Conservation (phyloP, 1,139 yeast species). For the Blastobotrys buckinghamii region DNA sequence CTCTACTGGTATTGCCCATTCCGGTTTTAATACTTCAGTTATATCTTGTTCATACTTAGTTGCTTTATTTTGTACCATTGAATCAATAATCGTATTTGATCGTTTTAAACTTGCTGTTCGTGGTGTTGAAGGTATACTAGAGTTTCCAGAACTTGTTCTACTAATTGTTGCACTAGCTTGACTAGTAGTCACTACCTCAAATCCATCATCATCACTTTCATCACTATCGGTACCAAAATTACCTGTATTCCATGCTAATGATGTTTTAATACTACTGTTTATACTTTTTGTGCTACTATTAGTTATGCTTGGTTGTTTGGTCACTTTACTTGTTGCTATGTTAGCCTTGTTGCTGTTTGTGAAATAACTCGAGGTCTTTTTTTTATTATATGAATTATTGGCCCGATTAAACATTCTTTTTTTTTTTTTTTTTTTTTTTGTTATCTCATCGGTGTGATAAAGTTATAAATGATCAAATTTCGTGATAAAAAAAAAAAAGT, state of each 20-base stretch:
- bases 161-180: too few relatives aligned
- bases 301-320: too few relatives aligned
- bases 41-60: slow-evolving; percentile 1
- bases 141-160: neutral
- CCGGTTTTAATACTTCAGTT: neutral
- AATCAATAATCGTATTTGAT: neutral
- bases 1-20: slow-evolving; percentile 1
- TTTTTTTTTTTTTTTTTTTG: too few relatives aligned
- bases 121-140: neutral
- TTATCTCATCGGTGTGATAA: too few relatives aligned
- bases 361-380: neutral
- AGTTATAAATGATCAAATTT: too few relatives aligned
- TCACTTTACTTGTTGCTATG: too few relatives aligned
- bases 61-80: neutral
- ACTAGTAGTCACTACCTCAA: neutral
- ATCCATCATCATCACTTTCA: neutral
- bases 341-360: neutral
- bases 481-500: too few relatives aligned
- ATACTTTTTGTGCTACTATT: neutral
- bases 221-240: neutral
- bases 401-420: slow-evolving; percentile 3
- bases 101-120: neutral
- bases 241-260: neutral
- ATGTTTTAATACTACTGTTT: neutral
- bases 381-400: neutral